Evolutionary conservation across 2,329 filamentous ascomycete genomes (phyloP).

Genomic region (Calycina marina): DNA sequence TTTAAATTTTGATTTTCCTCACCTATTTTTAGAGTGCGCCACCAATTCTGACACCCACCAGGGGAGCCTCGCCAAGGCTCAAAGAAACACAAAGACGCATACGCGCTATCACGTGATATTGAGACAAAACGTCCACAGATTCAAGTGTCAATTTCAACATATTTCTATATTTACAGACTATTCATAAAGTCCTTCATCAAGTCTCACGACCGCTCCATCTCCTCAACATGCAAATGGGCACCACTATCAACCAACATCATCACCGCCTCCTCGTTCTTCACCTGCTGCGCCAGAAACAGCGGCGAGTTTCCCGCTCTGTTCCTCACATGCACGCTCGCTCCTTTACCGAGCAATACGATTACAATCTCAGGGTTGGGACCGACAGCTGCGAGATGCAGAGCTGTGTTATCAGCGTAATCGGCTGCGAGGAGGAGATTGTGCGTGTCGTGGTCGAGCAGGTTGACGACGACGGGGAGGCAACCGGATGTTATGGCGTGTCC

Average conservation of each 20-base stretch:
- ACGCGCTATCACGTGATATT: no score
- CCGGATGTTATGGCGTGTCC: constrained; percentile 49
- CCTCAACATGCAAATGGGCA: constrained; percentile 41
- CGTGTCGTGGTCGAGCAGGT: constrained; percentile 15
- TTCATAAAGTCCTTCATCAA: no score
- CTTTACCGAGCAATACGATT: constrained; percentile 40
- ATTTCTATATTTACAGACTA: no score
- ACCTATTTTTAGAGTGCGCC: no score
- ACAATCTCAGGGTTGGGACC: constrained; percentile 37
- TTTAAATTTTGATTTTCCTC: no score
- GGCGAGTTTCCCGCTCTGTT: constrained; percentile 53
- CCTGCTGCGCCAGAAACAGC: constrained; percentile 46
- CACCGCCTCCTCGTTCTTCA: constrained; percentile 38
- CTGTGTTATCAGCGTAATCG: constrained; percentile 26
- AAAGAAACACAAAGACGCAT: no score
- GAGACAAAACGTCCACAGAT: no score
- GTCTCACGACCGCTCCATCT: constrained; percentile 21
- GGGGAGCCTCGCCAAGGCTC: no score
- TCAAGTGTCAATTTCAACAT: no score
- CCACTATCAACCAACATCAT: constrained; percentile 41
- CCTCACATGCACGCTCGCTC: constrained; percentile 51
- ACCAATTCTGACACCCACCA: no score
- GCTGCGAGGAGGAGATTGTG: constrained; percentile 21
- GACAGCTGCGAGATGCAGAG: constrained; percentile 25
- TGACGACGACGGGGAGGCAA: constrained; percentile 29